Evolutionary conservation across 306 rosid genomes (phyloP).

Genomic region (Vachellia collinsii): DNA sequence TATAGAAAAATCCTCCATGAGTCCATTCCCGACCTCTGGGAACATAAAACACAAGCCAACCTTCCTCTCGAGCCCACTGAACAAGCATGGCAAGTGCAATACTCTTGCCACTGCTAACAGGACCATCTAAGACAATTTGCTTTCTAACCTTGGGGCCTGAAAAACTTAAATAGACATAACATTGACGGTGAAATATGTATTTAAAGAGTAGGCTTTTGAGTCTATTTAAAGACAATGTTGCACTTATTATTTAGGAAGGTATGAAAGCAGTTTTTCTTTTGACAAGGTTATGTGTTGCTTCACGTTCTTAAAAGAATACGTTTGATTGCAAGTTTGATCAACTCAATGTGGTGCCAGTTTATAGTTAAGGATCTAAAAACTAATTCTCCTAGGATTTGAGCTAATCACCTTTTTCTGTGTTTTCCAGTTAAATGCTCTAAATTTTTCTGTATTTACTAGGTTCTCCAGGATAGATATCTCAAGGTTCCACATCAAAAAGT

Average conservation of each 20-base stretch:
- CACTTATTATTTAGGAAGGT: too few species aligned
- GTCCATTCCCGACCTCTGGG: conserved; percentile 91
- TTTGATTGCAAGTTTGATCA: too few species aligned
- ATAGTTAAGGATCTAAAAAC: not conserved
- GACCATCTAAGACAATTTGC: conserved; percentile 92
- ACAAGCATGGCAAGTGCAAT: conserved; percentile 91
- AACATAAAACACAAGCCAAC: conserved; percentile 93
- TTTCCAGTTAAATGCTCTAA: not conserved
- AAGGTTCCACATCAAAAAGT: not conserved
- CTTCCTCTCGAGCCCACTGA: conserved; percentile 97
- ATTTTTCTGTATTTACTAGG: not conserved
- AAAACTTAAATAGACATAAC: conserved; percentile 32
- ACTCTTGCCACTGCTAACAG: conserved; percentile 90
- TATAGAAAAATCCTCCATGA: conserved; percentile 83
- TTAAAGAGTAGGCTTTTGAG: too few species aligned
- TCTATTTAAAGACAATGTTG: too few species aligned
- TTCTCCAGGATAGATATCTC: not conserved
- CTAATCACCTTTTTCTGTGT: not conserved
- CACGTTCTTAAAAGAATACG: too few species aligned
- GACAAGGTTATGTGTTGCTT: too few species aligned
- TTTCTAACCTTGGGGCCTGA: conserved; percentile 70
- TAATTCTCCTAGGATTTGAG: not conserved
- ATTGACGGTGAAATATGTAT: conserved; percentile 15
- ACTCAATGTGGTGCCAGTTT: too few species aligned
- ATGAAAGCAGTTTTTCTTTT: too few species aligned